phyloP scores from a whole-genome alignment of 768 basidiomycete species.

The Asterophora parasitica region DNA sequence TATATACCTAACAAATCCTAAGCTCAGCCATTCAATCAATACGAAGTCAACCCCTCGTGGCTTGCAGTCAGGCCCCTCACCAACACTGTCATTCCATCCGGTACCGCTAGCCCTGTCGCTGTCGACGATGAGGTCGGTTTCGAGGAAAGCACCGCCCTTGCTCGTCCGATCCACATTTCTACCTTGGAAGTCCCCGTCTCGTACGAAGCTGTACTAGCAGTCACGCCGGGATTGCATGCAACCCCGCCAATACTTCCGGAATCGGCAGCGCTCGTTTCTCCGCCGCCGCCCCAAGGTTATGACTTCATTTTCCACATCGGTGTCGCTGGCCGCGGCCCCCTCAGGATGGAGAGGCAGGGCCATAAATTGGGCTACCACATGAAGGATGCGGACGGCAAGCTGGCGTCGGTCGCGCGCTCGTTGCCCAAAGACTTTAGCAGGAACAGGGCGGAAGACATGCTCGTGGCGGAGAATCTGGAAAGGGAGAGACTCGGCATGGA shows the following conservation, averaged over 20 bases:
- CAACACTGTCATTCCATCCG: conserved; percentile 43
- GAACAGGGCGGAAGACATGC: conserved; percentile 26
- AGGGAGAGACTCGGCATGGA: conserved; percentile 35
- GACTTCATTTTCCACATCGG: conserved; percentile 73
- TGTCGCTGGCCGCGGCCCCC: conserved; percentile 56
- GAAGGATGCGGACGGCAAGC: conserved; percentile 57
- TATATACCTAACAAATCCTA: conserved; percentile 14
- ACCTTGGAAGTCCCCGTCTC: conserved; percentile 52
- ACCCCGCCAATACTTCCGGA: conserved; percentile 49
- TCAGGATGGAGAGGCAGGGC: conserved; percentile 59
- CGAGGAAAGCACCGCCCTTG: conserved; percentile 8
- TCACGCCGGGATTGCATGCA: conserved; percentile 56
- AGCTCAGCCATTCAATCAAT: conserved; percentile 51
- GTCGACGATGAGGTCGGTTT: conserved; percentile 19
- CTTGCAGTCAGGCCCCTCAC: conserved; percentile 61
- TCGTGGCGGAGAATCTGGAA: conserved; percentile 34
- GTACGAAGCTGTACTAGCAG: conserved; percentile 52
- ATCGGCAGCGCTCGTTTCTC: conserved; percentile 26
- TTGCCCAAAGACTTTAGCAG: conserved; percentile 38
- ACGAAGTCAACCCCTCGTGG: conserved; percentile 66
- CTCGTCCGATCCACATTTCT: conserved; percentile 54
- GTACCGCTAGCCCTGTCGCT: conserved; percentile 25
- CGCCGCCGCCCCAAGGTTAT: conserved; percentile 47
- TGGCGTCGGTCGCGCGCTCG: conserved; percentile 46
- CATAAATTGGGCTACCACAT: conserved; percentile 68